These are phyloP conservation scores for Lentinula sp. DNA, from an alignment of 768 basidiomycete species.

Conservation along the genomic window DNA sequence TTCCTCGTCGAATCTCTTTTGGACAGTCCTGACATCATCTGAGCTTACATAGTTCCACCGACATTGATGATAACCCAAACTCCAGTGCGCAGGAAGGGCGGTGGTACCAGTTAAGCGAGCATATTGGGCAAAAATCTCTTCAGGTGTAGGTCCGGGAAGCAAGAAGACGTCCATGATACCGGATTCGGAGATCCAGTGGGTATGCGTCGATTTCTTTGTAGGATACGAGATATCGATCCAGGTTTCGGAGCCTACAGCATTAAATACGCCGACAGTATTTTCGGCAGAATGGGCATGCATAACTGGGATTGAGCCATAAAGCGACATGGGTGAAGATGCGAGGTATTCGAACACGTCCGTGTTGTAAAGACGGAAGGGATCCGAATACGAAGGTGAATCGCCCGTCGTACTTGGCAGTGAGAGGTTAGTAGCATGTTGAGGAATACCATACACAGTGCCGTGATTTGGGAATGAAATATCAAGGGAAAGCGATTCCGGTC, in stretches of 20 bases:
- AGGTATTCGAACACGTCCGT: constrained; percentile 96
- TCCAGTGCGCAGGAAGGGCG: constrained; percentile 86
- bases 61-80: constrained; percentile 95
- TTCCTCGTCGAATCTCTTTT: constrained; percentile 85
- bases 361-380: constrained; percentile 95
- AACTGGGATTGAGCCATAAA: constrained; percentile 89
- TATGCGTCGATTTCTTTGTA: constrained; percentile 62
- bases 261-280: constrained; percentile 87
- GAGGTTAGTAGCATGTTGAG: constrained; percentile 89
- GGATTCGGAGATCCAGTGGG: constrained; percentile 98
- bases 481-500: constrained; percentile 89
- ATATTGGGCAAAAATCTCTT: constrained; percentile 82
- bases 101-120: constrained; percentile 78
- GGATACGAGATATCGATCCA: constrained; percentile 89
- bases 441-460: constrained; percentile 90
- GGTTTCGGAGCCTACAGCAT: constrained; percentile 84
- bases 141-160: constrained; percentile 84
- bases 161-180: constrained; percentile 94
- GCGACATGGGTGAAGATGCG: constrained; percentile 67
- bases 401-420: constrained; percentile 87
- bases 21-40: constrained; percentile 80
- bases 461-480: constrained; percentile 94
- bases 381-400: constrained; percentile 67
- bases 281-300: constrained; percentile 88
- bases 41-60: constrained; percentile 97